Base-by-base conservation (phyloP, 2,329 filamentous ascomycete genomes). In the Diaporthe ilicicola region DNA sequence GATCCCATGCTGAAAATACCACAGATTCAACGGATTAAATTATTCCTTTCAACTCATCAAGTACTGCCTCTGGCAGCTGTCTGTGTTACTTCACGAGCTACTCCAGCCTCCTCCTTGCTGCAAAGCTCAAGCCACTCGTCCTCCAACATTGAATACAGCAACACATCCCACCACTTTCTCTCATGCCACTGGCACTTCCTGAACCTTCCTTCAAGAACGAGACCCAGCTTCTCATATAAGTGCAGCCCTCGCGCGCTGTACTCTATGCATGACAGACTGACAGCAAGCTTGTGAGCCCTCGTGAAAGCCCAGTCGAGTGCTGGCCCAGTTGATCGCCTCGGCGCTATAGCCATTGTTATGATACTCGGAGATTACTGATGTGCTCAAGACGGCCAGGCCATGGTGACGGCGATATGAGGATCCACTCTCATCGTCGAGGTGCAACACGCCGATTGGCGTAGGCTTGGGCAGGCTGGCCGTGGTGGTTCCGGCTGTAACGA, bases 251-350 rank as follows among this genome's bases (percentile, higher is more conserved):
- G 79, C 42, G 77, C 75, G 59, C 87, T 88, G 66, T 80, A 87
- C 10, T 75, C 80, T 42, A 83, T 80, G 0, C 80, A 80, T 4
- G 75, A 74, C 8, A 87, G 79, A 13, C 74, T 76, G 22, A 87
- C 81, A 5, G 82, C 77, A 72, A 87, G 85, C 76, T 85, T 74
- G 0, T 82, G 82, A 0, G 79, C 84, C n/a, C 77, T 77, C 7
- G 75, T 73, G 72, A 88, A 88, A 0, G 82, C 82, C 81, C 84
- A 87, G 29, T 84, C 79, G 4, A 86, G 73, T 0, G 76, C n/a
- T n/a, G n/a, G n/a, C 81, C 85, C 84, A 88, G 32, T 78, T 77
- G 54, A 87, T 83, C 0, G 83, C 82, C 73, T 87, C 85, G 8
- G 73, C 75, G 1, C 85, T 85, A 67, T 87, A 87, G 0, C 85